These are phyloP conservation scores for Sporobolomyces phaffii DNA, from an alignment of 768 basidiomycete species.

Conservation along the genomic window DNA sequence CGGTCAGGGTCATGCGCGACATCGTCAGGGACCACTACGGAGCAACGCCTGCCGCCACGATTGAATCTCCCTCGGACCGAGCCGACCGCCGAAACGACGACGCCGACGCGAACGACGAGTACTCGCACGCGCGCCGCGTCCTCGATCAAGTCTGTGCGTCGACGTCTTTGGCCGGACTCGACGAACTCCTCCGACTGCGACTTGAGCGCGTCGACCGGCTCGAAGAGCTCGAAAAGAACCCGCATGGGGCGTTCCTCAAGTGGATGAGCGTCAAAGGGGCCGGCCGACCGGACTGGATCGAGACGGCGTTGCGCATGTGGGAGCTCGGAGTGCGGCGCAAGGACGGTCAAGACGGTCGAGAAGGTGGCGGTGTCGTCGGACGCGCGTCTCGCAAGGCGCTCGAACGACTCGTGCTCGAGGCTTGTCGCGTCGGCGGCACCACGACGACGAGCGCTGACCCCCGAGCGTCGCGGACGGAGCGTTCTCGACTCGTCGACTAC, in stretches of 20 bases:
- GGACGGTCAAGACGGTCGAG: conserved; percentile 7
- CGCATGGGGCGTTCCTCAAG: not conserved
- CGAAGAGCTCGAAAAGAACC: conserved; percentile 5
- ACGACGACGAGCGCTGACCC: not conserved
- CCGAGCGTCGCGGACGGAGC: not conserved
- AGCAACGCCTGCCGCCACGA: too few relatives aligned
- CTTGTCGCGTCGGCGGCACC: not conserved
- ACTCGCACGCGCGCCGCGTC: conserved; percentile 3
- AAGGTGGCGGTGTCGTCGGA: not conserved
- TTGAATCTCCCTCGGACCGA: not conserved
- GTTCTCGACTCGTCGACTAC: not conserved
- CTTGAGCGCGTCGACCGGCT: conserved; percentile 18
- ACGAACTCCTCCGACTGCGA: conserved; percentile 4
- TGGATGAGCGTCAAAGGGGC: not conserved
- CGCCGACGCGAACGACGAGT: conserved; percentile 10
- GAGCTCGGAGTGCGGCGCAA: conserved; percentile 1
- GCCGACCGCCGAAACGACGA: not conserved
- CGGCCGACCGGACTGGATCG: not conserved
- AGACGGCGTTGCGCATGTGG: conserved; percentile 5
- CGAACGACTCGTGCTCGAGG: conserved; percentile 5
- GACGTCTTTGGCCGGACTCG: not conserved
- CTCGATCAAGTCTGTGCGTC: conserved; percentile 22
- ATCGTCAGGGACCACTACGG: not conserved
- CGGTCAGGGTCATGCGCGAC: not conserved
- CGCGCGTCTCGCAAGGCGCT: not conserved